Evolutionary conservation across 2,329 filamentous ascomycete genomes (phyloP).

Genomic region (Cladosporium sp.): DNA sequence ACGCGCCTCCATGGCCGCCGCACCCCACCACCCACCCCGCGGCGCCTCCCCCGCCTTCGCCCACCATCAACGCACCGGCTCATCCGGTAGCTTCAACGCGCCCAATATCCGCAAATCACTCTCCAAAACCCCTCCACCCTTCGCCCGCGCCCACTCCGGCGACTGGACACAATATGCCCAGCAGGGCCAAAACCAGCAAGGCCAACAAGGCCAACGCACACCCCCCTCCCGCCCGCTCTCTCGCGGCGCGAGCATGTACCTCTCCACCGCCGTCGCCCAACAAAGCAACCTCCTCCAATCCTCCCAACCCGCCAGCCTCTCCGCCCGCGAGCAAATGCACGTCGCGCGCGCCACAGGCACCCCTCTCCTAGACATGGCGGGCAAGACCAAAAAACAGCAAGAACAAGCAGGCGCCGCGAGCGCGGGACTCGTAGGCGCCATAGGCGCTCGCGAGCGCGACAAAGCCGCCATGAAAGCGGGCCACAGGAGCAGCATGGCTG

Average conservation of each 20-base stretch:
- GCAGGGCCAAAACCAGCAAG: too few relatives aligned
- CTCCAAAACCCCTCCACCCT: conserved; percentile 38
- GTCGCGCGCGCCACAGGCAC: conserved; percentile 77
- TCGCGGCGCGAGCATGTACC: conserved; percentile 26
- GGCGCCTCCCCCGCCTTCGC: conserved; percentile 25
- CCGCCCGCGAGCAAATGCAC: conserved; percentile 82
- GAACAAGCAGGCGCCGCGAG: conserved; percentile 30
- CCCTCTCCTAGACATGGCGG: conserved; percentile 65
- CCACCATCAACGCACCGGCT: conserved; percentile 26
- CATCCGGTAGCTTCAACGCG: conserved; percentile 16
- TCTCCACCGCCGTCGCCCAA: conserved; percentile 25
- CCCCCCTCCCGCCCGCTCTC: conserved; percentile 29
- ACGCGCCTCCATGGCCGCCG: conserved; percentile 56
- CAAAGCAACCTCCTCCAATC: conserved; percentile 40
- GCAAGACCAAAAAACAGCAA: conserved; percentile 37
- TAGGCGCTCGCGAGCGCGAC: conserved; percentile 75
- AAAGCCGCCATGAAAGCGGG: conserved; percentile 67
- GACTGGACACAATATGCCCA: conserved; percentile 39
- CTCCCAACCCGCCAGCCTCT: conserved; percentile 52
- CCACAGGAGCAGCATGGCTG: conserved; percentile 58
- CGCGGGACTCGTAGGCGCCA: conserved; percentile 66
- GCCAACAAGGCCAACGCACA: conserved; percentile 18
- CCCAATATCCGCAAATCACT: conserved; percentile 22
- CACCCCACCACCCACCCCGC: conserved; percentile 45
- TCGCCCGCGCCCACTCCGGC: conserved; percentile 40